phyloP scores from a whole-genome alignment of 2,329 filamentous ascomycete genomes.

The Coniella lustricola region DNA sequence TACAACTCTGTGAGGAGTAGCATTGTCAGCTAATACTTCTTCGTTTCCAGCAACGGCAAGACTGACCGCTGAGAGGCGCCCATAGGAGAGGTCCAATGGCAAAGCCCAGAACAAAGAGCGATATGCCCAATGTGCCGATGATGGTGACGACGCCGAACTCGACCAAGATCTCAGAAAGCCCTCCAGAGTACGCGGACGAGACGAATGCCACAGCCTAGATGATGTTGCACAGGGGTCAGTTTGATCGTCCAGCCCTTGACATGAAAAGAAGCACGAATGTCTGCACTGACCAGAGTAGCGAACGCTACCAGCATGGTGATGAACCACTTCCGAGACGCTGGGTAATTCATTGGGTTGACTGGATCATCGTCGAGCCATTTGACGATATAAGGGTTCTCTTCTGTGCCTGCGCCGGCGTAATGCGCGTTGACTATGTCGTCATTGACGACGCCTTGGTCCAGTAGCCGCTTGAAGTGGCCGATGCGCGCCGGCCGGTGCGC shows the following conservation, averaged over 20 bases:
- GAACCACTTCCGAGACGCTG: conserved; percentile 2
- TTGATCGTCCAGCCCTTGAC: background rate
- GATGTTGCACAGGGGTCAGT: background rate
- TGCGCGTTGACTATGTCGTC: conserved; percentile 6
- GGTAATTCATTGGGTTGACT: conserved; percentile 45
- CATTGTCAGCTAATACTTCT: background rate
- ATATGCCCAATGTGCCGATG: conserved; percentile 50
- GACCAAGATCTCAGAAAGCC: conserved; percentile 39
- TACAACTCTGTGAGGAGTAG: conserved; percentile 42
- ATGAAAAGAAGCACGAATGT: no score
- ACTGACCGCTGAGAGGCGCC: conserved; percentile 44
- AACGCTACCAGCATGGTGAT: conserved; percentile 12
- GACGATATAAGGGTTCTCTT: conserved; percentile 46
- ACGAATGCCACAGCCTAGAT: conserved; percentile 49
- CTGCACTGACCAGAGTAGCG: conserved; percentile 3
- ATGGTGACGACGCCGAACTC: conserved; percentile 42
- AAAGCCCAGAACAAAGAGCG: conserved; percentile 58
- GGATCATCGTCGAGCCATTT: conserved; percentile 45
- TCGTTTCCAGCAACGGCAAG: no score
- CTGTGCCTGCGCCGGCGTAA: conserved; percentile 41
- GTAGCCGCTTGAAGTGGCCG: conserved; percentile 2
- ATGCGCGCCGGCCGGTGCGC: background rate
- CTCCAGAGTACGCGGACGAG: conserved; percentile 56
- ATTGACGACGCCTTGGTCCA: conserved; percentile 1
- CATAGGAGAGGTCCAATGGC: conserved; percentile 56